Evolutionary conservation across 495 filamentous ascomycete species (phyloP), one percentile per base, ranked within the genome.

Genomic region (Trichocladium uniseriatum): DNA sequence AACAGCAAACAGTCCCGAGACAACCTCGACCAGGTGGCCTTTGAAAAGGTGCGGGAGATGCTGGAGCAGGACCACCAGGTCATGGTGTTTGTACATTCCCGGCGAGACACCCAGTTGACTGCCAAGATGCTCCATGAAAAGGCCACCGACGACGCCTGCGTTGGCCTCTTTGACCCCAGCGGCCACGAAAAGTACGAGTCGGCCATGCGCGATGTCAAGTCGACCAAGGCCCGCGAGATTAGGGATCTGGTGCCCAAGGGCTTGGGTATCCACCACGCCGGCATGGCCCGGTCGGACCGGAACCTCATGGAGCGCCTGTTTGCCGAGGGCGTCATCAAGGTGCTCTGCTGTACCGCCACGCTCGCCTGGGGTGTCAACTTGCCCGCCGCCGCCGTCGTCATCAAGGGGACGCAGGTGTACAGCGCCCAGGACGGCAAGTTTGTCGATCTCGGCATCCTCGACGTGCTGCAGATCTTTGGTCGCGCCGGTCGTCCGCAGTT

Each of bases 301-400:
- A 99, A 97, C 51, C 72, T 95, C 22, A 86, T 94, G 72, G 92
- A 99, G 64, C 79, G 83, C 13, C 73, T 97, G 51, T 99, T 97
- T 60, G 80, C 75, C 0, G 80, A 92, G 56, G 92, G 92, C 3
- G 78, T 94, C 10, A 79, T 96, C 58, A 94, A 91, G 63, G 89
- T 99, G 0, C 82, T 99, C 7, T 97, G 92, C 72, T 97, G 94
- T 81, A 99, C 92, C 13, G 92, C 92, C 10, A 99, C 92, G 0
- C 74, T 99, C 37, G 92, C 92, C 9, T 99, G 92, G 92, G 92
- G 92, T 79, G 91, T 99, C 55, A 99, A 99, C 70, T 79, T 99
- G 64, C 92, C 92, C 1, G 92, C 92, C 8, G 91, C 94, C 11
- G 94, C 92, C 3, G 92, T 99, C 20, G 78, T 99, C 45, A 99